phyloP scores from a whole-genome alignment of 2,329 filamentous ascomycete genomes.

The Fusarium annulatum region DNA sequence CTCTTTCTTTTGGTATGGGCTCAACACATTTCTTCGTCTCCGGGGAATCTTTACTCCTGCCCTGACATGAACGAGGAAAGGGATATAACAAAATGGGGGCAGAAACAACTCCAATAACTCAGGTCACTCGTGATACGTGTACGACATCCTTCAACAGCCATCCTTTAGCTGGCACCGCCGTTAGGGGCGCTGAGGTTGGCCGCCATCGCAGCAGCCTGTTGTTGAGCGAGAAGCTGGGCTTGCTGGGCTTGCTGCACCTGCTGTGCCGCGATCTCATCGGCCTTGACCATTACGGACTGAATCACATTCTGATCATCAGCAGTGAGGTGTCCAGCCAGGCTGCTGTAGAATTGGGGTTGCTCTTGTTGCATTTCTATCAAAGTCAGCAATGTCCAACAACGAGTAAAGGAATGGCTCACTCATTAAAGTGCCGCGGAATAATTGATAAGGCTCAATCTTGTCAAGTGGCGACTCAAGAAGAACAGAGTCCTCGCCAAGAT shows the following conservation, averaged over 20 bases:
- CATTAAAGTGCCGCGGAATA: constrained; percentile 85
- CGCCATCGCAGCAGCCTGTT: constrained; percentile 42
- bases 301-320: constrained; percentile 85
- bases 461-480: constrained; percentile 94
- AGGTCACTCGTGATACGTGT: constrained; percentile 27
- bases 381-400: constrained; percentile 40
- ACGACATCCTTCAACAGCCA: not conserved
- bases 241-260: constrained; percentile 45
- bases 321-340: constrained; percentile 80
- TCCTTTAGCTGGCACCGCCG: constrained; percentile 43
- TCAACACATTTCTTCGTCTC: constrained; percentile 42
- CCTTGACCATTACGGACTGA: constrained; percentile 78
- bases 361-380: constrained; percentile 83
- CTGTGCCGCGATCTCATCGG: constrained; percentile 56
- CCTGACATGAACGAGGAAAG: constrained; percentile 42
- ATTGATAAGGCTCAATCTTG: constrained; percentile 91
- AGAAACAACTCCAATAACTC: constrained; percentile 41
- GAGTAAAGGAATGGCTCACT: constrained; percentile 67
- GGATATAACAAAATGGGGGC: constrained; percentile 44
- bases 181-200: constrained; percentile 37
- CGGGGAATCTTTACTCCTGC: constrained; percentile 46
- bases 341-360: constrained; percentile 88
- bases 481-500: constrained; percentile 91
- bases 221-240: constrained; percentile 44
- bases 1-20: constrained; percentile 46